These are phyloP conservation scores for Linanthus parryae DNA, from an alignment of 148 eudicot genomes.

Conservation along the genomic window DNA sequence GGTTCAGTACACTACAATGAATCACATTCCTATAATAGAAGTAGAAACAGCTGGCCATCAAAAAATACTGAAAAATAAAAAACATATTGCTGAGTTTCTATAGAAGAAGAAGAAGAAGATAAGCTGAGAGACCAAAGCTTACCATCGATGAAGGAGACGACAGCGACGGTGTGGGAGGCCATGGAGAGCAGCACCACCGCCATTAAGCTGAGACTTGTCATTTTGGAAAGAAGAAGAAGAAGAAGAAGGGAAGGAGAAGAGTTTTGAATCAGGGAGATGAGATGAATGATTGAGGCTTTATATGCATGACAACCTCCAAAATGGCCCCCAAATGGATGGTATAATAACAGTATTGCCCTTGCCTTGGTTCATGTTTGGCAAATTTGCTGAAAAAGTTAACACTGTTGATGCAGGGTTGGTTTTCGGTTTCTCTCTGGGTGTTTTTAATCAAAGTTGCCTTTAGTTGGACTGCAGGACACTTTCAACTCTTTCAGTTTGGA, in stretches of 20 bases:
- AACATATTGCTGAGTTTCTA: no score
- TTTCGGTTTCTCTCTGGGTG: no score
- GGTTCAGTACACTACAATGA: no score
- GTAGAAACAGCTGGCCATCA: no score
- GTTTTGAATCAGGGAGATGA: neutral
- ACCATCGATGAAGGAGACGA: slow-evolving; percentile 55
- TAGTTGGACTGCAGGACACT: no score
- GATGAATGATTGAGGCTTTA: slow-evolving; percentile 11
- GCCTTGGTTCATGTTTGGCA: neutral
- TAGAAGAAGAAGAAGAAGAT: neutral
- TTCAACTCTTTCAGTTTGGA: no score
- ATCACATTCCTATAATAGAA: no score
- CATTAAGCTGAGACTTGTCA: slow-evolving; percentile 18
- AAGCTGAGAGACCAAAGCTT: neutral
- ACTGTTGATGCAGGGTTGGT: no score
- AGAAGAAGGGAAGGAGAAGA: neutral
- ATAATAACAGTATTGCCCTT: slow-evolving; percentile 16
- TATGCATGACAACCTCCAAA: slow-evolving; percentile 20
- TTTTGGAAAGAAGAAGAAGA: slow-evolving; percentile 12
- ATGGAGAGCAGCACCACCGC: slow-evolving; percentile 36
- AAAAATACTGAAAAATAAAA: no score
- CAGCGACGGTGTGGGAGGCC: slow-evolving; percentile 27
- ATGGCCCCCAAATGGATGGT: slow-evolving; percentile 9
- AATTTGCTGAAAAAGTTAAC: neutral
- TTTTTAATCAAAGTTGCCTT: no score